Base-by-base conservation (phyloP, 495 filamentous ascomycete species). In the Xylaria curta region DNA sequence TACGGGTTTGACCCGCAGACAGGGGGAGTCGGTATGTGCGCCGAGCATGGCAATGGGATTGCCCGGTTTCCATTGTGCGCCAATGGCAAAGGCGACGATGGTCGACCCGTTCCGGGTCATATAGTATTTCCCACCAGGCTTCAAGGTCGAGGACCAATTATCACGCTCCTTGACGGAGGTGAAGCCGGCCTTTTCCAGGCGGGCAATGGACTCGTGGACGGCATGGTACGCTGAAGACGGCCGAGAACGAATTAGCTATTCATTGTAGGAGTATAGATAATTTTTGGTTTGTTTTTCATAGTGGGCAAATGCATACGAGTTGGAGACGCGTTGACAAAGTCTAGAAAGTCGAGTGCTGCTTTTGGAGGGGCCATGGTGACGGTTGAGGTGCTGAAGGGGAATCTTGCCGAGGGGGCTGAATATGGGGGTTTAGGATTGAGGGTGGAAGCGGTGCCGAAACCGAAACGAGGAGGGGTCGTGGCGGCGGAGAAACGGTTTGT, bases 21-120 rank as follows among this genome's bases (percentile, higher is more conserved):
- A 93, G 0, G 93, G 93, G 5, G 95, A 98, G 81, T 99, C 96
- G 28, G 96, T 98, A 82, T 99, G 96, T 59, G 96, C 94, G 76
- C 96, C 96, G 71, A 99, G 89, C 92, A 98, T 96, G 76, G 92
- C 90, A 78, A 99, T 92, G 12, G 95, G 89, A 80, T 97, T 97
- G 63, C 96, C 96, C 7, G 97, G 90, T 89, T 90, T 90, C 96
- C 96, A 99, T 85, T 91, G 90, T 78, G 89, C 89, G 67, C 96
- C 96, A 75, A 99, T 91, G 68, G 93, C 92, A 81, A 99, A 99
- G 66, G 97, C 96, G 51, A 98, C 87, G 72, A 99, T 91, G 40
- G 97, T 95, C 33, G 95, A 97, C 68, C 89, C 91, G 82, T 99
- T 99, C 56, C 96, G 90, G 53, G 96, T 99, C 76, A 98, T 87